Evolutionary conservation across 2,329 filamentous ascomycete species (phyloP).

Genomic region (Scytalidium lignicola): DNA sequence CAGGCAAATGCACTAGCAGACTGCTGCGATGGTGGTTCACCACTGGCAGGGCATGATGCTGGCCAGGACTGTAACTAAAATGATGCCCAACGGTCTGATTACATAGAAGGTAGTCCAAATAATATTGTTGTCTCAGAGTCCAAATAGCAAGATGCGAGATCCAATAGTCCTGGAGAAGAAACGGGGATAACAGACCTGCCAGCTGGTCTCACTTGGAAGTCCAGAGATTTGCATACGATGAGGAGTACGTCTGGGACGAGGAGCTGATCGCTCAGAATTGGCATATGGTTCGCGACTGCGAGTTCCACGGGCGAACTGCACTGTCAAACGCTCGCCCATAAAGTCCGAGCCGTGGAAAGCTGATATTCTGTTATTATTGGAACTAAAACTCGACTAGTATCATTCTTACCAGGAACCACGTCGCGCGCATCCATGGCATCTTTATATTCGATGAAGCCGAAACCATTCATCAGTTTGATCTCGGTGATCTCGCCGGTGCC

Average conservation of each 20-base stretch:
- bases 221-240: slow-evolving; percentile 97
- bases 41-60: slow-evolving; percentile 23
- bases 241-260: slow-evolving; percentile 86
- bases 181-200: slow-evolving; percentile 92
- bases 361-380: slow-evolving; percentile 14
- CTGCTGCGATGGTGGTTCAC: slow-evolving; percentile 15
- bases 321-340: slow-evolving; percentile 94
- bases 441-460: slow-evolving; percentile 99
- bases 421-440: slow-evolving; percentile 97
- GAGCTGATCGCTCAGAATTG: slow-evolving; percentile 57
- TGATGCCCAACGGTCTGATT: slow-evolving; percentile 15
- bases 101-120: slow-evolving; percentile 28
- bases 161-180: slow-evolving; percentile 42
- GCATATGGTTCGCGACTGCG: slow-evolving; percentile 62
- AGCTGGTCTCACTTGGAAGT: slow-evolving; percentile 97
- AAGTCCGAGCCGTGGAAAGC: slow-evolving; percentile 88
- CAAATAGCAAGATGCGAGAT: slow-evolving; percentile 30
- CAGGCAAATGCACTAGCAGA: slow-evolving; percentile 30
- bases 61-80: slow-evolving; percentile 24
- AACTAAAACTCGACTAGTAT: slow-evolving; percentile 53
- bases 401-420: slow-evolving; percentile 83
- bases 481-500: slow-evolving; percentile 96
- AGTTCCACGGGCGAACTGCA: slow-evolving; percentile 94
- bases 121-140: slow-evolving; percentile 26
- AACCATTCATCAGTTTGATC: slow-evolving; percentile 99